These are phyloP conservation scores for Veloboletus limbatus DNA, from an alignment of 1,284 basidiomycete species.

Conservation along the genomic window DNA sequence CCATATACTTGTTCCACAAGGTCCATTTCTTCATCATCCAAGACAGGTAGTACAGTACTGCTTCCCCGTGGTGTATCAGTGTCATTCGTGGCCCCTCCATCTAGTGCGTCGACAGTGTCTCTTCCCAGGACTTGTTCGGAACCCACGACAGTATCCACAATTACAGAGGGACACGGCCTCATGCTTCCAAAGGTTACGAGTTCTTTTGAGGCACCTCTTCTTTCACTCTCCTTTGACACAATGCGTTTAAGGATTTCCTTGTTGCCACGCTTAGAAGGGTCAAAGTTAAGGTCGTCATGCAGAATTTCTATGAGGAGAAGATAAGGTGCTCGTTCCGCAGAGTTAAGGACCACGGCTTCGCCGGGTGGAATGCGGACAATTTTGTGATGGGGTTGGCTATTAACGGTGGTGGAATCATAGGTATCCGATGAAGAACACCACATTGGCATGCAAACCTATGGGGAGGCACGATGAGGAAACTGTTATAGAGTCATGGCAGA, in stretches of 20 bases:
- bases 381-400: slow-evolving; percentile 78
- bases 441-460: slow-evolving; percentile 91
- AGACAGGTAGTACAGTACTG: slow-evolving; percentile 18
- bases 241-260: slow-evolving; percentile 85
- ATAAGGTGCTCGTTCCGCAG: slow-evolving; percentile 94
- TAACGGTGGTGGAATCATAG: slow-evolving; percentile 36
- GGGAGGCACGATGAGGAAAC: slow-evolving; percentile 7
- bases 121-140: slow-evolving; percentile 30
- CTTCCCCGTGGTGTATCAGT: slow-evolving; percentile 28
- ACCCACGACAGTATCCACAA: slow-evolving; percentile 20
- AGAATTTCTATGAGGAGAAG: slow-evolving; percentile 93
- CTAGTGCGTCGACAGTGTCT: slow-evolving; percentile 23
- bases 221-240: slow-evolving; percentile 67
- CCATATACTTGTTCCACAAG: slow-evolving; percentile 93
- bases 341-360: slow-evolving; percentile 97
- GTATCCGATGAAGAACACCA: slow-evolving; percentile 84
- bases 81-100: slow-evolving; percentile 18
- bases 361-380: slow-evolving; percentile 97
- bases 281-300: slow-evolving; percentile 90
- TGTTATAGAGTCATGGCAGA: slow-evolving; percentile 4
- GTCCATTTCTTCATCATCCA: slow-evolving; percentile 85
- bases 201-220: slow-evolving; percentile 54
- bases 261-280: slow-evolving; percentile 82
- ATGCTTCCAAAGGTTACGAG: slow-evolving; percentile 44
- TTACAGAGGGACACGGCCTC: slow-evolving; percentile 23